These are phyloP conservation scores for Fraxinus latifolia DNA, from an alignment of 305 asterid species.

Conservation along the genomic window DNA sequence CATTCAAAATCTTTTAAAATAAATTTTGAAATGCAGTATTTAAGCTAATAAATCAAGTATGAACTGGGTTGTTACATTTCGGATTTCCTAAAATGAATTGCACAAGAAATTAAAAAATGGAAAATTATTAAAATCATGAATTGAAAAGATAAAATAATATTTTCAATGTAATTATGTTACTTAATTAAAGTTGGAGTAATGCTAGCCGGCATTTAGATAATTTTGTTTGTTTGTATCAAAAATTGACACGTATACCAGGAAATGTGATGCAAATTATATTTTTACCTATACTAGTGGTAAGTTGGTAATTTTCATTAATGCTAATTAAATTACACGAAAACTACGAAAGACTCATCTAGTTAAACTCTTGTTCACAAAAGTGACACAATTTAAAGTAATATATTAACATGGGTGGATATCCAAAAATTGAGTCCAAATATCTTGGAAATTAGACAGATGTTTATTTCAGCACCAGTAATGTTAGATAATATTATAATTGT, in stretches of 20 bases:
- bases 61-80: not conserved
- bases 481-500: not conserved
- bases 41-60: not conserved
- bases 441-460: not conserved
- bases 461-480: not conserved
- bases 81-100: not conserved
- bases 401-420: not conserved
- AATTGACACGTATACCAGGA: not conserved
- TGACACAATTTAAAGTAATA: not conserved
- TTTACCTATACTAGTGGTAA: not conserved
- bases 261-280: not conserved
- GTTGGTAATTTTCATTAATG: not conserved
- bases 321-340: not conserved
- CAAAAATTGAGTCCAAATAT: not conserved
- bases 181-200: not conserved
- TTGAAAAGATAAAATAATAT: not conserved
- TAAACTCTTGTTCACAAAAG: not conserved
- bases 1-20: not conserved
- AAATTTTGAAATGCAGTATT: not conserved
- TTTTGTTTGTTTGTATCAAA: not conserved
- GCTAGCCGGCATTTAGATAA: not conserved
- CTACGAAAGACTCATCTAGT: not conserved
- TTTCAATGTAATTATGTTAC: not conserved
- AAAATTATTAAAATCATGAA: not conserved
- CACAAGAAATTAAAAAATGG: not conserved